These are phyloP conservation scores for Candida tallmaniae DNA, from an alignment of 805 yeast genomes.

Conservation along the genomic window DNA sequence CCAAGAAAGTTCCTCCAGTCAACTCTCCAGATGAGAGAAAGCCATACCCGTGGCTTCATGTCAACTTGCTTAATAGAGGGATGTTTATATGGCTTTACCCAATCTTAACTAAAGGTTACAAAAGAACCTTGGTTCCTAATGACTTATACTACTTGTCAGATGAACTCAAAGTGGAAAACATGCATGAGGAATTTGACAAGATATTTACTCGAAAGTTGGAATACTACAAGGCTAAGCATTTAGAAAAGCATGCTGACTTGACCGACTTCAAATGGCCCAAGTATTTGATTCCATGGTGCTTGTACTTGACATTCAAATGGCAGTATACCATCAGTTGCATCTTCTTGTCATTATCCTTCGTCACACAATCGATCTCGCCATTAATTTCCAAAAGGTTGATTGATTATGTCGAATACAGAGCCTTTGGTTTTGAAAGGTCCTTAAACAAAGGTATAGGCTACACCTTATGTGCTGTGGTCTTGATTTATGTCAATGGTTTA, in stretches of 20 bases:
- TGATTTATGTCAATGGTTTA: constrained; percentile 46
- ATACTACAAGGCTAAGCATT: constrained; percentile 17
- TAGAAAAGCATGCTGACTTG: constrained; percentile 14
- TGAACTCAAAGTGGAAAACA: constrained; percentile 30
- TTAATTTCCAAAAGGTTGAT: constrained; percentile 62
- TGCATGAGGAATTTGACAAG: constrained; percentile 26
- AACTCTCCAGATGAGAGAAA: constrained; percentile 49
- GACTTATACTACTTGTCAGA: constrained; percentile 36
- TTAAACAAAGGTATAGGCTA: constrained; percentile 68
- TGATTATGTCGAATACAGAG: constrained; percentile 51
- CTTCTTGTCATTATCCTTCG: constrained; percentile 43
- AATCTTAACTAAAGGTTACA: constrained; percentile 36
- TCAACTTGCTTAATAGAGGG: constrained; percentile 37
- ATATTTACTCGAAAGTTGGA: constrained; percentile 19
- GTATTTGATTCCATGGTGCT: constrained; percentile 36
- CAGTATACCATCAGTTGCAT: constrained; percentile 39
- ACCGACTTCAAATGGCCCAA: constrained; percentile 37
- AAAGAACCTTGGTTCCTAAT: constrained; percentile 31
- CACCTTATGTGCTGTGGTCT: constrained; percentile 60
- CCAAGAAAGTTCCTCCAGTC: constrained; percentile 47
- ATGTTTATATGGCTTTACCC: constrained; percentile 40
- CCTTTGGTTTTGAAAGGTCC: constrained; percentile 32
- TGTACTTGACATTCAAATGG: constrained; percentile 46
- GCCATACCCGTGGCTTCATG: constrained; percentile 41
- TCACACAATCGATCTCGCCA: constrained; percentile 56